Evolutionary conservation across 2,329 filamentous ascomycete species (phyloP).

Genomic region (Neurospora sp.): DNA sequence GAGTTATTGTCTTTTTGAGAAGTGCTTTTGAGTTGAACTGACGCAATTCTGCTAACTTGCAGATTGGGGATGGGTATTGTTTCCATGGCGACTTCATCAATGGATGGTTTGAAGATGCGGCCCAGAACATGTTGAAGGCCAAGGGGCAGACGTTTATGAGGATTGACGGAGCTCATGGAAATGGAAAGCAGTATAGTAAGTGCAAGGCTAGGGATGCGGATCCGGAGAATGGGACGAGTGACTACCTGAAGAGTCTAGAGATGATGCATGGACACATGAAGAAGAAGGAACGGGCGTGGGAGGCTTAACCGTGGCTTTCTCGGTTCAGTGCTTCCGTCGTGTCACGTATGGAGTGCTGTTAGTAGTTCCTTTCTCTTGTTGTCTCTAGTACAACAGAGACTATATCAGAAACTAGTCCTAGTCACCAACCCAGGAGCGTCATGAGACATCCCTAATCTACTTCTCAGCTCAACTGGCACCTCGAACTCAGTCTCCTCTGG

Average conservation of each 20-base stretch:
- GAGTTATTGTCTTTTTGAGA: constrained; percentile 1
- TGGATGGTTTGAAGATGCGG: constrained; percentile 32
- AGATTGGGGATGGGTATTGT: constrained; percentile 26
- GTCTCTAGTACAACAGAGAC: not conserved
- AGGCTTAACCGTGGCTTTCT: not conserved
- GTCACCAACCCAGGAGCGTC: not conserved
- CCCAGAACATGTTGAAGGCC: constrained; percentile 28
- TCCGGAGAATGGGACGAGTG: constrained; percentile 25
- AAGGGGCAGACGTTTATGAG: constrained; percentile 24
- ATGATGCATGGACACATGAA: constrained; percentile 19
- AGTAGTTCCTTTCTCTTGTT: too few species aligned
- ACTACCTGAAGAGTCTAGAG: constrained; percentile 34
- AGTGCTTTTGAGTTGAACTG: not conserved
- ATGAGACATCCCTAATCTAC: not conserved
- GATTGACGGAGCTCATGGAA: constrained; percentile 26
- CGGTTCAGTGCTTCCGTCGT: not conserved
- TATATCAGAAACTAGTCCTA: not conserved
- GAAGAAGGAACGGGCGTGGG: not conserved
- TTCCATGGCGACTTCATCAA: constrained; percentile 37
- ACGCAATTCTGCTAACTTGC: not conserved
- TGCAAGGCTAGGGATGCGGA: constrained; percentile 34
- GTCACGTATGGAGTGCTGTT: too few species aligned
- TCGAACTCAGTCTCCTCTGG: constrained; percentile 34
- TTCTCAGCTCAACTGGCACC: constrained; percentile 15
- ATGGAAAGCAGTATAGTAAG: constrained; percentile 27